Conservation (phyloP, 2,329 filamentous ascomycete species). For the Aspergillus aculeatus region DNA sequence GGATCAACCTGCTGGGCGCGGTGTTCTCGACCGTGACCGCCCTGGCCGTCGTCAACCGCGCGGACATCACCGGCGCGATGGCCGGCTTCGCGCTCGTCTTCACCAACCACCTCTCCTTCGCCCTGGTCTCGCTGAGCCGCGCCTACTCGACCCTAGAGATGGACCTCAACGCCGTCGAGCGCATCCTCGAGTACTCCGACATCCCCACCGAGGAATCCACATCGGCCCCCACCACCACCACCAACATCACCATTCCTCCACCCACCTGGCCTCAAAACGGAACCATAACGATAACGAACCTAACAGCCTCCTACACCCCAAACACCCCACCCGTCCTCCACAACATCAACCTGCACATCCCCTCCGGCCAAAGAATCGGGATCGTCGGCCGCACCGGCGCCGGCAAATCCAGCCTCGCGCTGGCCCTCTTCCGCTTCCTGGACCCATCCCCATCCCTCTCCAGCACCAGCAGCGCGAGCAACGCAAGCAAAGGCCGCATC, state of each 20-base stretch:
- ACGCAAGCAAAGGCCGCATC: conserved; percentile 57
- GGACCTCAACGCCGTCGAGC: conserved; percentile 74
- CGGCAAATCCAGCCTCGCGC: conserved; percentile 72
- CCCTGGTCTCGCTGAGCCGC: background rate
- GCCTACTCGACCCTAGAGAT: conserved; percentile 54
- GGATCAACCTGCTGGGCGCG: background rate
- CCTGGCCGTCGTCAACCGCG: background rate
- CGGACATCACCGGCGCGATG: conserved; percentile 29
- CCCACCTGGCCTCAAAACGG: conserved; percentile 71
- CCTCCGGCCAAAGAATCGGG: conserved; percentile 68
- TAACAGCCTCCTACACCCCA: conserved; percentile 68
- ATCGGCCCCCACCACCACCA: too few species aligned
- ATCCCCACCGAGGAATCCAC: conserved; percentile 65
- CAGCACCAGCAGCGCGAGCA: too few species aligned
- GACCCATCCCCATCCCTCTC: conserved; percentile 49
- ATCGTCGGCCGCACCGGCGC: conserved; percentile 76
- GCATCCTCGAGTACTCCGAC: conserved; percentile 71
- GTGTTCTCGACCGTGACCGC: background rate
- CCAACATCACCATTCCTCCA: too few species aligned
- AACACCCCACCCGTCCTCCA: conserved; percentile 70
- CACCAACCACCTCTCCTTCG: conserved; percentile 1
- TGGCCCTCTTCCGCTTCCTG: conserved; percentile 75
- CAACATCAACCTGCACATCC: conserved; percentile 65
- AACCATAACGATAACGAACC: conserved; percentile 66
- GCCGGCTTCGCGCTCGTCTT: conserved; percentile 48